Evolutionary conservation across 768 basidiomycete species (phyloP).

Genomic region (Leccinum variicolor): DNA sequence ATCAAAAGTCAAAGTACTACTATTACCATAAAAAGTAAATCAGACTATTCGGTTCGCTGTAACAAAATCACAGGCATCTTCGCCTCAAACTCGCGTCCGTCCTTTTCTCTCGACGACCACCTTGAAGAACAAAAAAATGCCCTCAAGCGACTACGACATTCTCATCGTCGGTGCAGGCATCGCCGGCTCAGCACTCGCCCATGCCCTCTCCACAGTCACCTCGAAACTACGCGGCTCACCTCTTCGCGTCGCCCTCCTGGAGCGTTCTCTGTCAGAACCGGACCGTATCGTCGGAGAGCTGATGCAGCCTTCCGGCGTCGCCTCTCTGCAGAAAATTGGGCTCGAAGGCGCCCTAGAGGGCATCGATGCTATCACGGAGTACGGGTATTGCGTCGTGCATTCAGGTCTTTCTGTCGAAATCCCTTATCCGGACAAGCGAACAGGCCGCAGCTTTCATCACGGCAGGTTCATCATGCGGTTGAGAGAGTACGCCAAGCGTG

Average conservation of each 20-base stretch:
- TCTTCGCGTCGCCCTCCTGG: constrained; percentile 78
- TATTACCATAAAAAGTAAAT: neutral
- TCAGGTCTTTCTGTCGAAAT: constrained; percentile 72
- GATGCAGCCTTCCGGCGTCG: constrained; percentile 88
- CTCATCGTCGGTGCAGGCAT: constrained; percentile 92
- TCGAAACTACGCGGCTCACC: constrained; percentile 43
- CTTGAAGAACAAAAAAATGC: constrained; percentile 9
- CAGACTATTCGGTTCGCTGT: neutral
- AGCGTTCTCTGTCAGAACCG: constrained; percentile 88
- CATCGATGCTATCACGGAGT: constrained; percentile 81
- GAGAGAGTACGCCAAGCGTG: constrained; percentile 58
- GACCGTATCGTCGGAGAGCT: constrained; percentile 98
- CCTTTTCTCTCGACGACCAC: neutral
- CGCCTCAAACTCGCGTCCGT: too few relatives aligned
- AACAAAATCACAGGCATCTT: too few relatives aligned
- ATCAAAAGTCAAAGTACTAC: constrained; percentile 5
- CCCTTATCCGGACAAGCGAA: constrained; percentile 71
- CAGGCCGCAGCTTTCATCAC: constrained; percentile 92
- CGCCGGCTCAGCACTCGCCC: constrained; percentile 84
- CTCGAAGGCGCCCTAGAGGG: constrained; percentile 71
- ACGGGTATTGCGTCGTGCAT: constrained; percentile 81
- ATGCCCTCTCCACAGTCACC: constrained; percentile 67
- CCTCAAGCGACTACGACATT: constrained; percentile 54
- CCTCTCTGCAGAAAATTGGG: constrained; percentile 73
- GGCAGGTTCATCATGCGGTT: constrained; percentile 84